Evolutionary conservation across 129 eudicot species (phyloP), one percentile per base, ranked within the genome.

Genomic region (Tanacetum coccineum): DNA sequence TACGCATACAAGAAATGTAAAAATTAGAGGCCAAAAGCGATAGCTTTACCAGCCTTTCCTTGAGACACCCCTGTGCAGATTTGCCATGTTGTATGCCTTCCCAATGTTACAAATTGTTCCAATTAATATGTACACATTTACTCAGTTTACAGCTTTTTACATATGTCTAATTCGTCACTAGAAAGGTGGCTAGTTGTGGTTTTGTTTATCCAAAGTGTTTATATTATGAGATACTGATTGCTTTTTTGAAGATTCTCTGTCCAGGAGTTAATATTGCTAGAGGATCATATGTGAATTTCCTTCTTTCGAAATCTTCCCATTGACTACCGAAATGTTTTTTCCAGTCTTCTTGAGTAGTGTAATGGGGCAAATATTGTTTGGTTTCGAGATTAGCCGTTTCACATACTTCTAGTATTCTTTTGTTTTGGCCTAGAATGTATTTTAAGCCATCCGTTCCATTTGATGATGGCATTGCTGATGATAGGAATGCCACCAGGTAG

Each of bases 191-290:
- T 28, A 26, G 40, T 32, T 32, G 40, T 32, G 40, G 40, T 32
- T 32, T 32, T 1, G n/a, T n/a, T n/a, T n/a, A n/a, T n/a, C n/a
- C n/a, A n/a, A n/a, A n/a, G n/a, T n/a, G n/a, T n/a, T n/a, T n/a
- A n/a, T n/a, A n/a, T n/a, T n/a, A 76, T 68, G 66, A 79, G 62
- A 68, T 74, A 13, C 70, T 67, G 47, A n/a, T 74, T 53, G 70
- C 82, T 74, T 76, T 89, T 50, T 59, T 78, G 81, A 94, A 94
- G 64, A 94, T 94, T 74, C 82, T 82, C 14, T 94, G 99, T 45
- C 99, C 99, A 15, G 99, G 96, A 67, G 99, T 92, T 66, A 89
- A 76, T 67, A 94, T 89, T 30, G 95, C 82, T 44, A 86, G 54
- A 26, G 97, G 99, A 77, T 94, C 99, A 69, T 94, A 94, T 25